Evolutionary conservation across 768 basidiomycete species (phyloP).

Genomic region (Tulasnella sp.): DNA sequence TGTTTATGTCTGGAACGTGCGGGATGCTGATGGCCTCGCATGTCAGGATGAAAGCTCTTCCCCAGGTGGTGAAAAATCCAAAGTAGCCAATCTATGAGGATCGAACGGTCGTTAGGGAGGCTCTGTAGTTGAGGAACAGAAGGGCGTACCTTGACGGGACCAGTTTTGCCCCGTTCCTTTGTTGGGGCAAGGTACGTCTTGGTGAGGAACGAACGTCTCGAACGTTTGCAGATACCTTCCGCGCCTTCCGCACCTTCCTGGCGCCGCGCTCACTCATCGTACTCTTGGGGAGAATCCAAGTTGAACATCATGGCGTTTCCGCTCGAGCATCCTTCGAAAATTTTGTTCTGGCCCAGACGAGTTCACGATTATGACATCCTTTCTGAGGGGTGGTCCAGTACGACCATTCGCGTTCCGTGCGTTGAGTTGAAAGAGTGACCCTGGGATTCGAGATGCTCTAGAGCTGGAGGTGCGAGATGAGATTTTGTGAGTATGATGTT

Average conservation of each 20-base stretch:
- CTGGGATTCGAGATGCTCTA: slow-evolving; percentile 5
- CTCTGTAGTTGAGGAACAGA: too few relatives aligned
- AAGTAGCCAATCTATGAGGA: slow-evolving; percentile 24
- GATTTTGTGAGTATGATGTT: too few relatives aligned
- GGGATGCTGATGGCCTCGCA: too few relatives aligned
- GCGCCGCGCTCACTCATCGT: slow-evolving; percentile 29
- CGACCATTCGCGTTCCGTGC: slow-evolving; percentile 14
- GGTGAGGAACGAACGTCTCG: slow-evolving; percentile 28
- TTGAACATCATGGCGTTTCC: slow-evolving; percentile 56
- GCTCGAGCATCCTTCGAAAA: slow-evolving; percentile 69
- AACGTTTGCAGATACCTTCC: slow-evolving; percentile 28
- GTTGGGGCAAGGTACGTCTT: slow-evolving; percentile 13
- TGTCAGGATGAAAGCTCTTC: slow-evolving; percentile 15
- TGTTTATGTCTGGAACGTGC: too few relatives aligned
- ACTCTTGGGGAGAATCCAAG: slow-evolving; percentile 27
- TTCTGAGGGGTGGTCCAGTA: slow-evolving; percentile 7
- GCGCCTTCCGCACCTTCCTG: slow-evolving; percentile 24
- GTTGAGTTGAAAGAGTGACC: not conserved
- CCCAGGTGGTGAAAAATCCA: not conserved
- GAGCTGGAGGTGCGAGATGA: too few relatives aligned
- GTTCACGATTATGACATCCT: slow-evolving; percentile 30
- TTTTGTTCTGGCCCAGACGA: slow-evolving; percentile 53
- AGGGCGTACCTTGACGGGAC: slow-evolving; percentile 10
- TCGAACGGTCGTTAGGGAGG: not conserved
- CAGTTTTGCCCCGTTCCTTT: not conserved